Evolutionary conservation across 2,329 filamentous ascomycete genomes (phyloP), one percentile per base, ranked within the genome.

Genomic region (Xylariaceae sp.): DNA sequence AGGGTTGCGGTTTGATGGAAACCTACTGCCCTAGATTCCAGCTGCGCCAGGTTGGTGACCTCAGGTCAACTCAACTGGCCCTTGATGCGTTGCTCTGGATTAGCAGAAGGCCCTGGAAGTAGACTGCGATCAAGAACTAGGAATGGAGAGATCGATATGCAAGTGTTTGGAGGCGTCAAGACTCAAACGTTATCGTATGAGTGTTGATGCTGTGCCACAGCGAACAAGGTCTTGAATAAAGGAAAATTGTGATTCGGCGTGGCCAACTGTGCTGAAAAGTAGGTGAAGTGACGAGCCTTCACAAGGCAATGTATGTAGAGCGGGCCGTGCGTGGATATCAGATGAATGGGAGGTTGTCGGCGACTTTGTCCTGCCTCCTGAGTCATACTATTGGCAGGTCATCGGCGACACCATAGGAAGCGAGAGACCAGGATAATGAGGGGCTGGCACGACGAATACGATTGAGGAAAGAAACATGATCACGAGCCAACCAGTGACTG

Each of bases 181-280:
- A 41, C 32, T 19, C 9, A 35, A 51, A n/a, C 29, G 19, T 19
- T 9, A 39, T 37, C 29, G 6, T 19, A 40, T 26, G 12, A 5
- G 35, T 34, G 9, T 34, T 47, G 35, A 47, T 37, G 42, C 11
- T 41, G 42, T 52, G 44, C 48, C 50, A 53, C 54, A 2, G n/a
- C 12, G 12, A 26, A 57, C 11, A 44, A 26, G 29, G 45, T 27
- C 12, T 31, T 35, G 27, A 47, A 50, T 19, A 44, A 35, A 37
- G 51, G 41, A 11, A 47, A 27, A 44, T 30, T 50, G 47, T 56
- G 51, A 47, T 12, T 51, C 31, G 40, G 31, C 39, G 40, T 53
- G 27, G 29, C 50, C 40, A 27, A 37, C 27, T 32, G 45, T 49
- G 41, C 35, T 26, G 6, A 50, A 12, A 6, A 8, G 45, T 50